Evolutionary conservation across 768 basidiomycete species (phyloP).

Genomic region (Russula earlei): DNA sequence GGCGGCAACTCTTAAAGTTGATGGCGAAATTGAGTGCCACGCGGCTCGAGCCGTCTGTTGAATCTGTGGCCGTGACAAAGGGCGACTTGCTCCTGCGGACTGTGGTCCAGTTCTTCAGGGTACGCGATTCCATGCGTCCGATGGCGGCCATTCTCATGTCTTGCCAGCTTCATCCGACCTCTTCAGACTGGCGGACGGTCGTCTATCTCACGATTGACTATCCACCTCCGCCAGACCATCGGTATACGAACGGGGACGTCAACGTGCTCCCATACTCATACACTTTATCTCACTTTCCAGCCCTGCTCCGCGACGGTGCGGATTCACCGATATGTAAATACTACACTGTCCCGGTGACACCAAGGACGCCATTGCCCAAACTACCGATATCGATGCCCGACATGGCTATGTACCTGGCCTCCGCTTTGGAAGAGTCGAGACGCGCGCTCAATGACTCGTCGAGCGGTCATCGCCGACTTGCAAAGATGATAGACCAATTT

Average conservation of each 20-base stretch:
- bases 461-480: slow-evolving; percentile 54
- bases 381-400: slow-evolving; percentile 70
- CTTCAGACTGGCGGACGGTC: slow-evolving; percentile 61
- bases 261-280: slow-evolving; percentile 67
- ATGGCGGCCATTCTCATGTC: slow-evolving; percentile 6
- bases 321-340: slow-evolving; percentile 58
- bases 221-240: slow-evolving; percentile 41
- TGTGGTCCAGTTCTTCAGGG: slow-evolving; percentile 74
- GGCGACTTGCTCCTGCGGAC: slow-evolving; percentile 53
- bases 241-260: slow-evolving; percentile 49
- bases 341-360: slow-evolving; percentile 59
- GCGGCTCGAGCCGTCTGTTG: slow-evolving; percentile 60
- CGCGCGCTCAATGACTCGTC: slow-evolving; percentile 49
- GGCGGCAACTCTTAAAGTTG: slow-evolving; percentile 64
- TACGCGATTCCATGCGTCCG: slow-evolving; percentile 21
- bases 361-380: slow-evolving; percentile 51
- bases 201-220: slow-evolving; percentile 73
- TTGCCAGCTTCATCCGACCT: slow-evolving; percentile 47
- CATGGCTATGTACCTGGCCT: slow-evolving; percentile 66
- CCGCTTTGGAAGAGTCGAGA: slow-evolving; percentile 60
- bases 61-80: slow-evolving; percentile 51
- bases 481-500: slow-evolving; percentile 57
- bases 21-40: slow-evolving; percentile 67
- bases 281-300: slow-evolving; percentile 46
- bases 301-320: slow-evolving; percentile 51